Evolutionary conservation across 306 rosid genomes (phyloP).

Genomic region (Delonix regia): DNA sequence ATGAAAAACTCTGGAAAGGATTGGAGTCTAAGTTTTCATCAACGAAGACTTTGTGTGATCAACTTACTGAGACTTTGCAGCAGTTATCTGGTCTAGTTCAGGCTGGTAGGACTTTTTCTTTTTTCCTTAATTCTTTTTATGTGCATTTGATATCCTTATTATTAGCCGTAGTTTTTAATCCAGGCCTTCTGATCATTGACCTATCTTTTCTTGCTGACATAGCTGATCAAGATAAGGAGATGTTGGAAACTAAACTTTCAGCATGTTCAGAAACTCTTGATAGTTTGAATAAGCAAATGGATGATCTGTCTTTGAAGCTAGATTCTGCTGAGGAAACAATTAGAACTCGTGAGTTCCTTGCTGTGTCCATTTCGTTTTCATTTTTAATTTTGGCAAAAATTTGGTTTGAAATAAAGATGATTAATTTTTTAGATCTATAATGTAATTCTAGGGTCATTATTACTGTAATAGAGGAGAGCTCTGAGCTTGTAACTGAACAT

Average conservation of each 20-base stretch:
- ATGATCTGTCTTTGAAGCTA: conserved; percentile 64
- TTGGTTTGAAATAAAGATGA: conserved; percentile 13
- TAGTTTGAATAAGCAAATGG: conserved; percentile 74
- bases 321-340: conserved; percentile 66
- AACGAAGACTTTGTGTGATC: conserved; percentile 80
- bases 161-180: neutral
- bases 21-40: conserved; percentile 88
- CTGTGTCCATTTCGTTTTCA: neutral
- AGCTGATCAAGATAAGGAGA: conserved; percentile 85
- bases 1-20: conserved; percentile 89
- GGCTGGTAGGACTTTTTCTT: conserved; percentile 52
- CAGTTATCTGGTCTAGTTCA: conserved; percentile 79
- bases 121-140: neutral
- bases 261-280: conserved; percentile 64
- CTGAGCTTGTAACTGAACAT: neutral
- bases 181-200: neutral
- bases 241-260: conserved; percentile 70
- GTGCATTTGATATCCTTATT: conserved; percentile 21
- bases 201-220: conserved; percentile 29
- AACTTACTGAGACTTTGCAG: conserved; percentile 81
- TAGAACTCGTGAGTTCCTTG: conserved; percentile 57
- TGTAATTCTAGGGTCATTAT: neutral
- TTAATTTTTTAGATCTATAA: conserved; percentile 16
- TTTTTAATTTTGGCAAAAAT: conserved; percentile 4
- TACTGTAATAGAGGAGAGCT: neutral